phyloP scores from a whole-genome alignment of 306 rosid species.

The cucumber (Cucumis sativus) region DNA sequence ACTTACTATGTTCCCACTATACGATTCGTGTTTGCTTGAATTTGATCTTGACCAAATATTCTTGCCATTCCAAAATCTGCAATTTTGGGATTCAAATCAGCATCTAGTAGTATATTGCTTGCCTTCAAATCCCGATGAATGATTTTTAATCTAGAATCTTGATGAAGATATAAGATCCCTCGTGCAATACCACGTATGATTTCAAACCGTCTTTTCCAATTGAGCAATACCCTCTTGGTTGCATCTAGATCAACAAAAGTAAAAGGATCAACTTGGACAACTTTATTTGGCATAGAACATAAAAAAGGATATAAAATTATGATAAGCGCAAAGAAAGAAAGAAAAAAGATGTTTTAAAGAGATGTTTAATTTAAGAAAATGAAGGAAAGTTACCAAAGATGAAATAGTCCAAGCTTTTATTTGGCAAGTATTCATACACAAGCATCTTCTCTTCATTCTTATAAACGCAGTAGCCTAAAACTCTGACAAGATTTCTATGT shows the following conservation, averaged over 20 bases:
- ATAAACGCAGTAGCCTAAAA: background rate
- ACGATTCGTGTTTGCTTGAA: background rate
- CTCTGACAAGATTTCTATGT: constrained; percentile 4
- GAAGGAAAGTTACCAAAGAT: background rate
- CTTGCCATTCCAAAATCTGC: constrained; percentile 8
- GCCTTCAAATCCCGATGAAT: background rate
- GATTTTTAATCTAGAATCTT: constrained; percentile 5
- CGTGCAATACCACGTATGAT: background rate
- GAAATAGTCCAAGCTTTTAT: constrained; percentile 7
- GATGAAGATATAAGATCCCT: background rate
- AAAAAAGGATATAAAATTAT: background rate
- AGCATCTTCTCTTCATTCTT: constrained; percentile 2
- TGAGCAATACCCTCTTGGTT: background rate
- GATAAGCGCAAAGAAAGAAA: no score
- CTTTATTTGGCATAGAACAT: no score
- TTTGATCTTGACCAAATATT: background rate
- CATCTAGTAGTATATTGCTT: background rate
- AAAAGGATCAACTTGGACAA: no score
- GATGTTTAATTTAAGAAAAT: background rate
- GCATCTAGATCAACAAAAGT: background rate
- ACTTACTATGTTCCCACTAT: constrained; percentile 6
- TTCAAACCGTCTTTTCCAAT: background rate
- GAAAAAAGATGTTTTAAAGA: background rate
- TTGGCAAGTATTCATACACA: constrained; percentile 8
- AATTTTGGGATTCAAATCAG: background rate